Evolutionary conservation across 2,329 filamentous ascomycete species (phyloP).

Genomic region (Colletotrichum tamarilloi): DNA sequence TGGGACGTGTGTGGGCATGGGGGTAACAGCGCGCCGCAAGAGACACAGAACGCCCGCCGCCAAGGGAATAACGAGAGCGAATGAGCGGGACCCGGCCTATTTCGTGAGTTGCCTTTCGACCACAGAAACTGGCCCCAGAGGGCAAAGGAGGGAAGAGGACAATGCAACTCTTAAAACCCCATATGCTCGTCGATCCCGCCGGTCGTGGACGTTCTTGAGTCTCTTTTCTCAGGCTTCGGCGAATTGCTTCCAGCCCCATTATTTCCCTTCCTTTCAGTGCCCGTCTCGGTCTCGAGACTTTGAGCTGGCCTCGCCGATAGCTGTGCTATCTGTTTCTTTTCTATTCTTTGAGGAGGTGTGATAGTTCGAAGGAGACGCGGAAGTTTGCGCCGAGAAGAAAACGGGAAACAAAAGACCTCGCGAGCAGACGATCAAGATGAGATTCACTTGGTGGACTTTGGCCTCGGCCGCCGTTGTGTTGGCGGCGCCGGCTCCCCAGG

Average conservation of each 20-base stretch:
- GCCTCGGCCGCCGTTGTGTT: conserved; percentile 26
- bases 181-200: conserved; percentile 12
- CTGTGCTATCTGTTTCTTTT: conserved; percentile 27
- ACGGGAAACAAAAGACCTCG: background rate
- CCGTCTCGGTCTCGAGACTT: conserved; percentile 19
- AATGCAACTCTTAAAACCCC: conserved; percentile 28
- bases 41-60: background rate
- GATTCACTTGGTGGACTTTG: conserved; percentile 24
- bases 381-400: background rate
- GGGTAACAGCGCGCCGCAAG: background rate
- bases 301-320: conserved; percentile 35
- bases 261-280: conserved; percentile 7
- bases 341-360: background rate
- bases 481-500: conserved; percentile 27
- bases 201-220: background rate
- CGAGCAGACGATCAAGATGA: conserved; percentile 6
- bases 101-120: background rate
- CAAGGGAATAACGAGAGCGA: conserved; percentile 18
- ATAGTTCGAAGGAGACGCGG: background rate
- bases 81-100: background rate
- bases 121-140: too few species aligned
- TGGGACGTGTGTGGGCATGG: conserved; percentile 4
- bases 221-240: conserved; percentile 7
- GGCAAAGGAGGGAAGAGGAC: background rate
- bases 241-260: conserved; percentile 15